phyloP scores from a whole-genome alignment of 371 early-diverging fungal species.

The Rhizomucor pusillus region DNA sequence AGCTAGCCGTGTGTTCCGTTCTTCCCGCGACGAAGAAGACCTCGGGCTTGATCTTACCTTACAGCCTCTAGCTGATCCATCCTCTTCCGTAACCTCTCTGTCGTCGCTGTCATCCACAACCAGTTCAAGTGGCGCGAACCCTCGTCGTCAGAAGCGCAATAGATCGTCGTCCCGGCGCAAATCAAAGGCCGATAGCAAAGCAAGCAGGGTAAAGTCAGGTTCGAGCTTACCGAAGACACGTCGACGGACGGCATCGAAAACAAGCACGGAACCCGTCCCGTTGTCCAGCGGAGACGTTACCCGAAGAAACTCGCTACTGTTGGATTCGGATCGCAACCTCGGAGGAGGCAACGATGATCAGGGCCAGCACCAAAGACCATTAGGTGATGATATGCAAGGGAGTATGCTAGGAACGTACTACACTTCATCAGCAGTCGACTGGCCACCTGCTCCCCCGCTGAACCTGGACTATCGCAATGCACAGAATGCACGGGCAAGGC shows the following conservation, averaged over 20 bases:
- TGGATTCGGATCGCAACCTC: no score
- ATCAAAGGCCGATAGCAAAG: not conserved
- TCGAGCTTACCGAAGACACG: no score
- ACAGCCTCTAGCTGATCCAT: not conserved
- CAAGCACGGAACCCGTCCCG: no score
- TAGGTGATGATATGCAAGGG: no score
- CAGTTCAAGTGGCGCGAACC: not conserved
- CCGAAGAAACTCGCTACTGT: no score
- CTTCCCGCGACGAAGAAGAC: not conserved
- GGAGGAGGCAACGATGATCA: no score
- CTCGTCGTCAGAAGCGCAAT: not conserved
- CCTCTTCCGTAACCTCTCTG: not conserved
- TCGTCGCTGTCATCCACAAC: not conserved
- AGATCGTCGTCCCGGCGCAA: not conserved
- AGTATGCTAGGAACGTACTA: no score
- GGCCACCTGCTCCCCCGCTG: no score
- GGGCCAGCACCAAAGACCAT: no score
- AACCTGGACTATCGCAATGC: not conserved
- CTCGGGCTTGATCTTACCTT: not conserved
- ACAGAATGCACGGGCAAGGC: not conserved
- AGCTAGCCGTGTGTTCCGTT: conserved; percentile 10
- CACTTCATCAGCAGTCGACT: no score
- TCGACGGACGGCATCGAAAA: no score
- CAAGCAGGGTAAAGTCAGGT: not conserved
- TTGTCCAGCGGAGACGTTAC: no score